Conservation (phyloP, 352 stramenopile genomes). For the Globisporangium sylvaticum region DNA sequence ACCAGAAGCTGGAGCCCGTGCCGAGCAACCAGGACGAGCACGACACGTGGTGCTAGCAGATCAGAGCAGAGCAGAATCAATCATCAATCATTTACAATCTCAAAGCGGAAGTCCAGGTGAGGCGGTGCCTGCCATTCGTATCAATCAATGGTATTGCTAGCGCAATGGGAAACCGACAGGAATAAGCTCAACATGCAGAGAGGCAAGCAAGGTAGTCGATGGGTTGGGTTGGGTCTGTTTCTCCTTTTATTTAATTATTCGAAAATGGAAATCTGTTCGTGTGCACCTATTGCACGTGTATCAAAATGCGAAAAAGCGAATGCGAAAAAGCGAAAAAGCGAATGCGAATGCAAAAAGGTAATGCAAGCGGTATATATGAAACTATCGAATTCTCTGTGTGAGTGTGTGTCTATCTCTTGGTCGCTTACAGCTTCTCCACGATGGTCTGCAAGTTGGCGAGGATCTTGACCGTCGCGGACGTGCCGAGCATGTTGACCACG, state of each 20-base stretch:
- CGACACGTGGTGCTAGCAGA: conserved; percentile 12
- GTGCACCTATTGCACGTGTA: not conserved
- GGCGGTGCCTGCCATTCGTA: not conserved
- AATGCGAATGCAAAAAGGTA: not conserved
- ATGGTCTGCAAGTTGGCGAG: conserved; percentile 61
- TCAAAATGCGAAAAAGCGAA: not conserved
- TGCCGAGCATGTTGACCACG: conserved; percentile 84
- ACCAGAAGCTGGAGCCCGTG: not conserved
- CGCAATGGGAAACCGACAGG: not conserved
- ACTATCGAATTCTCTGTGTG: not conserved
- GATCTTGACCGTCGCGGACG: conserved; percentile 79
- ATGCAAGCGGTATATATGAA: not conserved
- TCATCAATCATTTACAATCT: not conserved
- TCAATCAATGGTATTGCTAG: not conserved
- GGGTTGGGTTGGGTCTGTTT: not conserved
- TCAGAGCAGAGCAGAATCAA: not conserved
- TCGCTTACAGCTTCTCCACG: conserved; percentile 16
- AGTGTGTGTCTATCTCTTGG: not conserved
- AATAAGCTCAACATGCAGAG: not conserved
- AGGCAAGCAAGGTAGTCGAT: not conserved
- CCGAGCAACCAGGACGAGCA: conserved; percentile 6
- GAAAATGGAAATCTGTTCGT: not conserved
- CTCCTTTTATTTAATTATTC: conserved; percentile 13
- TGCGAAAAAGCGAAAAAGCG: too few species aligned
- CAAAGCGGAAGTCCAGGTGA: not conserved